Base-by-base conservation (phyloP, 441 rosid genomes). In the Biscutella laevigata region DNA sequence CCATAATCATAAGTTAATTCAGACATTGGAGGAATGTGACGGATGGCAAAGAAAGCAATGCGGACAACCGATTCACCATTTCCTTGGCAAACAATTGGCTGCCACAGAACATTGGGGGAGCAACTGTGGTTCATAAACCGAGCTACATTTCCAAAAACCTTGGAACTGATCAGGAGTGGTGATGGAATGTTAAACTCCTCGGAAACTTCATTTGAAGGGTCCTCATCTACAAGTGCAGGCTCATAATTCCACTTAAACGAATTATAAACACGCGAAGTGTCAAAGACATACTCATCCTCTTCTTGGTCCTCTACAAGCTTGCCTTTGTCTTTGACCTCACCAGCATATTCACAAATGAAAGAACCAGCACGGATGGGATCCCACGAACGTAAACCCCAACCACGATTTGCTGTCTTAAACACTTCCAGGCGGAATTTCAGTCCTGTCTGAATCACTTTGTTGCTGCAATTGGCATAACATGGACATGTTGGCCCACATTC, bases 81-180 rank as follows among this genome's bases (percentile, higher is more conserved):
- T 44, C 70, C 52, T 59, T 67, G 70, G 44, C 56, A 41, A 20
- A 64, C 15, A 57, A 80, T 64, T 5, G 71, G 80, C 68, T 80
- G 86, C 82, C 86, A 80, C 46, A 69, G 54, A 41, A 80, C 75
- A 45, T 70, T 80, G 1, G 80, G 78, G 17, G 68, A 57, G 74
- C 86, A 80, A 34, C 82, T 80, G 6, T 80, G 80, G 38, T 80
- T 80, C 77, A 80, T 77, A 41, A 80, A 80, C 40, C 82, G 70
- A 71, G 78, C 78, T 19, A 80, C 80, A 59, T 80, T 80, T 7
- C 85, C 85, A n/a, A 27, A 52, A 19, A 53, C 46, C 35, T 71
- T 74, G 26, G 80, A 61, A 67, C 61, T 71, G 52, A 80, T 74
- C 17, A 71, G 24, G 11, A 80, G 40, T 42, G 82, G 74, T 53